Evolutionary conservation across 805 yeast species (phyloP).

Genomic region (Hyphopichia homilentoma): DNA sequence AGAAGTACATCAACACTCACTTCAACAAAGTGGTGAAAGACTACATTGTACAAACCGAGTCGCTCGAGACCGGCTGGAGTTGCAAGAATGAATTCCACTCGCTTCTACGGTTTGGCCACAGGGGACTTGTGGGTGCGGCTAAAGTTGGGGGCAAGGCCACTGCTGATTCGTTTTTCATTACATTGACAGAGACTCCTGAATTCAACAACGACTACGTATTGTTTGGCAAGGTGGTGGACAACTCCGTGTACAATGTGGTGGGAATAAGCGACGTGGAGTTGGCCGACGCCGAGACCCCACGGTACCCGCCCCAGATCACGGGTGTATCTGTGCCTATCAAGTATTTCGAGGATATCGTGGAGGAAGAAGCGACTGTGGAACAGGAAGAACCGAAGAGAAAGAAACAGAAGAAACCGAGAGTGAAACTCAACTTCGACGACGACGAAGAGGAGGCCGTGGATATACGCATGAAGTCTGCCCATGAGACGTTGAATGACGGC

Average conservation of each 20-base stretch:
- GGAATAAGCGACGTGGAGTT: conserved; percentile 48
- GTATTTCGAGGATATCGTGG: conserved; percentile 44
- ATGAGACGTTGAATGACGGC: conserved; percentile 29
- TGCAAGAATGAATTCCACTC: conserved; percentile 44
- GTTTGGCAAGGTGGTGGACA: conserved; percentile 59
- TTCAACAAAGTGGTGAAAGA: conserved; percentile 40
- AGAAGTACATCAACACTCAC: conserved; percentile 34
- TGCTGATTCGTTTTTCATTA: conserved; percentile 26
- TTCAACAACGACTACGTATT: conserved; percentile 38
- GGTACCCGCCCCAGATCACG: conserved; percentile 48
- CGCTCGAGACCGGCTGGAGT: conserved; percentile 3
- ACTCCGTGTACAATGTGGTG: conserved; percentile 49
- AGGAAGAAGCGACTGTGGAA: conserved; percentile 3
- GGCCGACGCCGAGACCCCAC: conserved; percentile 36
- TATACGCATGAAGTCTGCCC: conserved; percentile 41
- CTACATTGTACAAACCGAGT: conserved; percentile 10
- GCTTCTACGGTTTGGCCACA: conserved; percentile 45
- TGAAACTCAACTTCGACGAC: conserved; percentile 34
- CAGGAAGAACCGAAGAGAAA: conserved; percentile 10
- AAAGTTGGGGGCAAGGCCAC: conserved; percentile 21
- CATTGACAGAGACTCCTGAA: conserved; percentile 44
- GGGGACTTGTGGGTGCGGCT: conserved; percentile 57
- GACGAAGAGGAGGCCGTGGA: conserved; percentile 31
- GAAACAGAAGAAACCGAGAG: conserved; percentile 24
- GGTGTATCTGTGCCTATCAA: conserved; percentile 40